Evolutionary conservation across 176 grass and related monocot genomes (phyloP).

Genomic region (Oryza coarctata): DNA sequence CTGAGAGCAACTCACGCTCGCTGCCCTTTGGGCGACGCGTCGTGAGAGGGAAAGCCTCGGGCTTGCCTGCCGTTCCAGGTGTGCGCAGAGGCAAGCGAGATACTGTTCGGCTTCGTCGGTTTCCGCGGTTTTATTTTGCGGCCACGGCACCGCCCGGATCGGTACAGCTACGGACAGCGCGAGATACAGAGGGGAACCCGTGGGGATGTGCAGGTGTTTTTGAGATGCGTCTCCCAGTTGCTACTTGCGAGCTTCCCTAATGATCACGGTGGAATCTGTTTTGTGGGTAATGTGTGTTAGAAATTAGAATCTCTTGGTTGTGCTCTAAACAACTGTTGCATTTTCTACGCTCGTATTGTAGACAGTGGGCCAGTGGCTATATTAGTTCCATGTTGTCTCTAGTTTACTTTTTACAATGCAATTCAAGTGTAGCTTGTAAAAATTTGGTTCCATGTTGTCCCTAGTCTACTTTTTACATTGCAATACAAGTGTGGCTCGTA

Average conservation of each 20-base stretch:
- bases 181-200: slow-evolving; percentile 19
- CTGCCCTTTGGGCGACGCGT: neutral
- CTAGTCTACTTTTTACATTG: neutral
- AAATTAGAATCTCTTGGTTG: neutral
- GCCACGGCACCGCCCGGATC: slow-evolving; percentile 28
- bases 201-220: neutral
- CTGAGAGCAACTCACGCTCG: too few species aligned
- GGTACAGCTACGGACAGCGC: slow-evolving; percentile 28
- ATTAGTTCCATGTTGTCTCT: neutral
- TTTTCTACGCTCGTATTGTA: neutral
- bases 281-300: neutral
- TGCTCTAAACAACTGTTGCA: neutral
- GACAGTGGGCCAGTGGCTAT: neutral
- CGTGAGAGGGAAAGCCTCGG: neutral
- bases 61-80: neutral
- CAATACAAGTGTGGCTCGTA: neutral
- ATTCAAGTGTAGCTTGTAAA: too few species aligned
- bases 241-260: neutral
- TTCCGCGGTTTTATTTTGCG: slow-evolving; percentile 17
- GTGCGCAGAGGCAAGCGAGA: slow-evolving; percentile 25
- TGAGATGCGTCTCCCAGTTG: neutral
- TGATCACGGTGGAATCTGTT: neutral
- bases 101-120: slow-evolving; percentile 10
- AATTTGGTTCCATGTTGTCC: neutral
- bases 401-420: neutral